Evolutionary conservation across 169 alveolate genomes (phyloP).

Genomic region (Eimeria mitis): DNA sequence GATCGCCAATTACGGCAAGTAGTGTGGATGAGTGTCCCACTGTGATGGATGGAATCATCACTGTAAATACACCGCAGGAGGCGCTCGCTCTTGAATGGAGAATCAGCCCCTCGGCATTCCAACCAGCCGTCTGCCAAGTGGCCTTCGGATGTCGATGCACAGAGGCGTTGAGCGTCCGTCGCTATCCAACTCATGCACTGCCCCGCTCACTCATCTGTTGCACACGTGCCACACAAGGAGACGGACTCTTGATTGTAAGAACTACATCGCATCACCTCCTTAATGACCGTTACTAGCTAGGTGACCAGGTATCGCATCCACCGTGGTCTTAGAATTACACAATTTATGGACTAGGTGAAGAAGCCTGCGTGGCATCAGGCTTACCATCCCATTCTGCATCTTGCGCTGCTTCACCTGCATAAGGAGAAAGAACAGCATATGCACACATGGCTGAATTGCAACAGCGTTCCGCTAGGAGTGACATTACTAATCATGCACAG

Average conservation of each 20-base stretch:
- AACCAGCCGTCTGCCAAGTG: not conserved
- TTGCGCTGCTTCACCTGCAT: slow-evolving; percentile 57
- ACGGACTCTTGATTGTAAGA: not conserved
- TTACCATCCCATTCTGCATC: slow-evolving; percentile 67
- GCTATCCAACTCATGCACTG: not conserved
- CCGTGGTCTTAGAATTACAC: not conserved
- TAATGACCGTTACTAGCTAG: not conserved
- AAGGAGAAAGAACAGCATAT: slow-evolving; percentile 2
- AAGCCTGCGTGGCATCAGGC: not conserved
- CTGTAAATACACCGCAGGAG: not conserved
- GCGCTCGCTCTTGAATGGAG: not conserved
- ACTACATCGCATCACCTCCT: not conserved
- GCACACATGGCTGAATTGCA: not conserved
- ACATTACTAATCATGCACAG: not conserved
- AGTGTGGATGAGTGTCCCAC: not conserved
- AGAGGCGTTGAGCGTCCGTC: too few species aligned
- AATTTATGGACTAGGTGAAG: not conserved
- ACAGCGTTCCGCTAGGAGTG: not conserved
- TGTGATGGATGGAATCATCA: not conserved
- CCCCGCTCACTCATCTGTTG: not conserved
- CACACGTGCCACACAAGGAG: not conserved
- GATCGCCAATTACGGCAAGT: not conserved
- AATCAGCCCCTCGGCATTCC: not conserved
- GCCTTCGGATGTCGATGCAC: not conserved
- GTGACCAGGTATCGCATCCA: not conserved